Evolutionary conservation across 1,139 yeast genomes (phyloP), one percentile per base, ranked within the genome.

Genomic region (Pichia sp.): DNA sequence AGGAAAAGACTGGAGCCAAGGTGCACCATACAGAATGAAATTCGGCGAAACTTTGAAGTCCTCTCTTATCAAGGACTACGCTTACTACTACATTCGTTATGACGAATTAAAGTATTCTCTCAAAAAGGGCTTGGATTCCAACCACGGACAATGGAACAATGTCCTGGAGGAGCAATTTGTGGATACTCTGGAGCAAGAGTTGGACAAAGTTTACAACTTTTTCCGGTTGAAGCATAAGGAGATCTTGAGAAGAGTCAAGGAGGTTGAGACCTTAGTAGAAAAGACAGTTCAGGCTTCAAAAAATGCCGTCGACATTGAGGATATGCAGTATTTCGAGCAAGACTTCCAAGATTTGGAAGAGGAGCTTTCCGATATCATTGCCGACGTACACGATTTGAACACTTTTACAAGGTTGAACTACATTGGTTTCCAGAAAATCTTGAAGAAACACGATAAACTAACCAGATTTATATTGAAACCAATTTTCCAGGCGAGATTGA

Each of bases 321-420:
- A 65, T 47, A 41, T 59, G 28, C 63, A 65, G 40, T 61, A 79
- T 6, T 74, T 76, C 54, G 96, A 90, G 65, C 88, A 87, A 66
- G 96, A 88, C 65, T 93, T 90, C 64, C 95, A 89, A 62, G 89
- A 85, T 55, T 77, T 93, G 62, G 98, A 93, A 70, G 95, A 87
- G 60, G 97, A 90, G 65, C 75, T 93, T 61, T 82, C 91, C 51
- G 97, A 91, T 63, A 85, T 93, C 60, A 91, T 93, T 69, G 97
- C 98, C 30, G 98, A 91, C 71, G 97, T 93, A 46, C 98, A 93
- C 65, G 99, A 93, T 70, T 78, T 93, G 65, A 96, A 96, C 60
- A 91, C 93, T 69, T 93, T 88, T 69, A 81, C 96, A 22, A 79
- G 96, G 58, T 79, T 93, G 66, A 93, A 93, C 70, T 93, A 91